Percentiles rank a stretch among this genome's conserved stretches.
These are phyloP conservation scores for Colletotrichum graminicola DNA, from an alignment of 2,329 filamentous ascomycete species.

Conservation along the genomic window DNA sequence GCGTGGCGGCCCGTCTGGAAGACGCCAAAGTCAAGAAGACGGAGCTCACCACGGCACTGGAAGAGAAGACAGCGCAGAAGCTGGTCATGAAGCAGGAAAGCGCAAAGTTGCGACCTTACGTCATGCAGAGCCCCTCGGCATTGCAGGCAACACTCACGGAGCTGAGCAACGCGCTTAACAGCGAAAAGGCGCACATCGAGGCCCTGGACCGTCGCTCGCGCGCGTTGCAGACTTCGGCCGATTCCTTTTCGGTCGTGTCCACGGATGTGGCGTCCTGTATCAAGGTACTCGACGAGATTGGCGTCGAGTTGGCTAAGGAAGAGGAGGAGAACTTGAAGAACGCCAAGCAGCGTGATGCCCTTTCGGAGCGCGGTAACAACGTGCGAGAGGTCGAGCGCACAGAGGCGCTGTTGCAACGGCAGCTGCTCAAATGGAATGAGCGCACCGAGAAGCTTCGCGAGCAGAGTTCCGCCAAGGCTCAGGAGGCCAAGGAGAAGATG, in stretches of 20 bases:
- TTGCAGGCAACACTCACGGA: constrained; percentile 87
- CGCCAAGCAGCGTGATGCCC: constrained; percentile 83
- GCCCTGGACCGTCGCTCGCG: constrained; percentile 87
- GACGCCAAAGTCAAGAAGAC: constrained; percentile 84
- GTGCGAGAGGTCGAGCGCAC: constrained; percentile 92
- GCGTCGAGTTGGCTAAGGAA: constrained; percentile 86
- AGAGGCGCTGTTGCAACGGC: constrained; percentile 84
- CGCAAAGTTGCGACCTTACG: constrained; percentile 90
- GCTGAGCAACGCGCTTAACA: constrained; percentile 80
- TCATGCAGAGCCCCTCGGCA: constrained; percentile 86
- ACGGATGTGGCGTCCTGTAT: constrained; percentile 90
- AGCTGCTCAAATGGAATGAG: constrained; percentile 87
- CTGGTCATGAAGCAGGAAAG: constrained; percentile 85
- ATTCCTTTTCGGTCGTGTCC: constrained; percentile 87
- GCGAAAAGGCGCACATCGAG: constrained; percentile 88
- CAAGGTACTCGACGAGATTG: constrained; percentile 89
- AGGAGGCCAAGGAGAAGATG: constrained; percentile 87
- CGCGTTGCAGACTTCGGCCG: constrained; percentile 89
- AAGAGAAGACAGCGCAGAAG: constrained; percentile 78
- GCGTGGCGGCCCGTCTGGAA: constrained; percentile 84
- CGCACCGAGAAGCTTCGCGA: constrained; percentile 86
- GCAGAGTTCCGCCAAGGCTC: constrained; percentile 84
- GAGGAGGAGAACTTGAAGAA: constrained; percentile 90
- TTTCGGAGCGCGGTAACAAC: constrained; percentile 89
- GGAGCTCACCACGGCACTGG: constrained; percentile 77